Evolutionary conservation across 2,329 filamentous ascomycete species (phyloP).

Genomic region (Aspergillus sp.): DNA sequence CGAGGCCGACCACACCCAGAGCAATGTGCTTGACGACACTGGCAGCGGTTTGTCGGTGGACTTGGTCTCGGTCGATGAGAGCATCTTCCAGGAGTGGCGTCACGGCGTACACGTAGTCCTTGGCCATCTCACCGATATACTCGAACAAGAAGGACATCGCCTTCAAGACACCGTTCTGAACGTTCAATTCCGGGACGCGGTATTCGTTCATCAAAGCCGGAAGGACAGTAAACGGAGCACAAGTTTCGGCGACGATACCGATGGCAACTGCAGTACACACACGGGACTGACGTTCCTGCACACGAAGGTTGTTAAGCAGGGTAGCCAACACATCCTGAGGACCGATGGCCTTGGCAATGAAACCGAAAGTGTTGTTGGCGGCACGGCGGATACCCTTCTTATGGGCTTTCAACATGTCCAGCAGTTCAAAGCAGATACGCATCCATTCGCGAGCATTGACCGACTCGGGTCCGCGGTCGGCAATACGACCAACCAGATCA

Average conservation of each 20-base stretch:
- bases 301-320: constrained; percentile 90
- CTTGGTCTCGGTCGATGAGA: constrained; percentile 95
- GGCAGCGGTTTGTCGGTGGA: constrained; percentile 94
- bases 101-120: constrained; percentile 98
- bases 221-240: constrained; percentile 96
- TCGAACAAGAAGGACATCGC: constrained; percentile 96
- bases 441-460: constrained; percentile 99
- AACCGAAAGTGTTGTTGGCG: constrained; percentile 99
- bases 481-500: constrained; percentile 94
- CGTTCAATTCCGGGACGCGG: constrained; percentile 94
- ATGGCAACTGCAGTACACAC: constrained; percentile 99
- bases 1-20: constrained; percentile 92
- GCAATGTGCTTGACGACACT: constrained; percentile 98
- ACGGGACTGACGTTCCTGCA: constrained; percentile 95
- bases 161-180: constrained; percentile 98
- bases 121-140: constrained; percentile 99
- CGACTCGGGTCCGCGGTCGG: constrained; percentile 91
- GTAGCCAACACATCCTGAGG: constrained; percentile 96
- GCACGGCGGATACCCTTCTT: constrained; percentile 98
- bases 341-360: constrained; percentile 98
- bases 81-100: constrained; percentile 95
- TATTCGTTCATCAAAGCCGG: constrained; percentile 99
- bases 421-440: constrained; percentile 97
- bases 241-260: constrained; percentile 97
- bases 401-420: constrained; percentile 99